These are phyloP conservation scores for Starmera quercuum DNA, from an alignment of 805 yeast genomes.

Conservation along the genomic window DNA sequence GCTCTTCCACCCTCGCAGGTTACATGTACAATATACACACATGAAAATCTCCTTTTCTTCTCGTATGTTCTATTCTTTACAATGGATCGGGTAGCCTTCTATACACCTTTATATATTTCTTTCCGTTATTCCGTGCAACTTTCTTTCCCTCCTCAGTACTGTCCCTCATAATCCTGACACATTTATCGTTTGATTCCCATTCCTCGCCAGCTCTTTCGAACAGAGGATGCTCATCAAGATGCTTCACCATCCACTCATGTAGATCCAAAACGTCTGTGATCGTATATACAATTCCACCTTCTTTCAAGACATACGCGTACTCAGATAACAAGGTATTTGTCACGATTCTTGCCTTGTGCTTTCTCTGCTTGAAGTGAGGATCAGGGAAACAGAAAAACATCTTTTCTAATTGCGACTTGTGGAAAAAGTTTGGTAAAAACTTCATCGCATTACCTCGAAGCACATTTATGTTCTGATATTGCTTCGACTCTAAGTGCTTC, in stretches of 20 bases:
- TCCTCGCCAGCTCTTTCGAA: conserved; percentile 73
- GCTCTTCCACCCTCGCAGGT: too few species aligned
- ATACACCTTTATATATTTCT: conserved; percentile 84
- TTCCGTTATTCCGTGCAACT: conserved; percentile 84
- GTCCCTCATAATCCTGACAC: conserved; percentile 81
- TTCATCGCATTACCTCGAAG: conserved; percentile 96
- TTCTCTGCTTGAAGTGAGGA: conserved; percentile 95
- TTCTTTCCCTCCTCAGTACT: conserved; percentile 99
- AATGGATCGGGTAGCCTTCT: conserved; percentile 60
- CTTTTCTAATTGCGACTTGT: conserved; percentile 73
- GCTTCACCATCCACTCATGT: conserved; percentile 94
- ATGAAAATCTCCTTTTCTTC: neutral
- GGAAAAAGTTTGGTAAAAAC: conserved; percentile 89
- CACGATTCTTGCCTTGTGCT: conserved; percentile 94
- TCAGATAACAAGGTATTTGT: conserved; percentile 85
- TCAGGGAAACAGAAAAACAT: conserved; percentile 99
- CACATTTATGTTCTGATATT: conserved; percentile 81
- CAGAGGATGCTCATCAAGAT: conserved; percentile 83
- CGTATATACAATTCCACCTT: conserved; percentile 86
- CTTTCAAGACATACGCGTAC: conserved; percentile 82
- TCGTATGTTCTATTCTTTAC: conserved; percentile 4
- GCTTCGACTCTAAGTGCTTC: conserved; percentile 24
- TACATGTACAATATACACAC: too few species aligned
- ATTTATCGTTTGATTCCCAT: conserved; percentile 73
- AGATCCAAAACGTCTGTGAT: conserved; percentile 93